Conservation (phyloP, 2,329 filamentous ascomycete species). For the Penicillium polonicum region DNA sequence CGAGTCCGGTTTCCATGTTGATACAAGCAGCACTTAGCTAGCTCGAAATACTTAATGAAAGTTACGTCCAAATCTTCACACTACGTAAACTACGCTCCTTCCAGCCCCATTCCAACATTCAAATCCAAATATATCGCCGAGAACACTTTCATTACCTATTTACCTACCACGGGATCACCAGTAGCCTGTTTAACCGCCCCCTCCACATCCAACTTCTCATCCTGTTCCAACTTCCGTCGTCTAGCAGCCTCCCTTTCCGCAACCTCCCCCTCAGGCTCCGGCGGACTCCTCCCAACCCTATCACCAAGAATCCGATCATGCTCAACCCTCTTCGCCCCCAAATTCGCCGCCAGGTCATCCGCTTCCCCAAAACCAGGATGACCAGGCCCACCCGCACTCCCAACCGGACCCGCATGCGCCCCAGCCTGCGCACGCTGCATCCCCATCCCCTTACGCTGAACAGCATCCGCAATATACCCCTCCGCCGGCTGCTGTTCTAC, state of each 20-base stretch:
- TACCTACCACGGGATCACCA: slow-evolving; percentile 28
- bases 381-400: slow-evolving; percentile 30
- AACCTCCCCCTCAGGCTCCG: slow-evolving; percentile 16
- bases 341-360: slow-evolving; percentile 29
- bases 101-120: background rate
- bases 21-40: slow-evolving; percentile 4
- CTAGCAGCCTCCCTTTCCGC: slow-evolving; percentile 24
- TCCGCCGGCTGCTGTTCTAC: slow-evolving; percentile 39
- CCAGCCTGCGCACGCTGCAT: slow-evolving; percentile 30
- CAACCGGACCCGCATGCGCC: slow-evolving; percentile 38
- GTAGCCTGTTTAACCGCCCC: slow-evolving; percentile 29
- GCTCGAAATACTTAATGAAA: slow-evolving; percentile 5
- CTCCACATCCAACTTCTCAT: slow-evolving; percentile 32
- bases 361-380: slow-evolving; percentile 35
- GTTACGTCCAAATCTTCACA: background rate
- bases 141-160: background rate
- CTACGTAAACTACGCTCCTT: background rate
- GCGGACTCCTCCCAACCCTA: slow-evolving; percentile 23
- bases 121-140: background rate
- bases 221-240: slow-evolving; percentile 27
- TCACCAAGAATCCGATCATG: slow-evolving; percentile 36
- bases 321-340: slow-evolving; percentile 36
- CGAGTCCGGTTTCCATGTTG: background rate
- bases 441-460: slow-evolving; percentile 27
- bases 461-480: slow-evolving; percentile 36